phyloP scores from a whole-genome alignment of 2,329 filamentous ascomycete species.

The Lasiodiplodia sp. region DNA sequence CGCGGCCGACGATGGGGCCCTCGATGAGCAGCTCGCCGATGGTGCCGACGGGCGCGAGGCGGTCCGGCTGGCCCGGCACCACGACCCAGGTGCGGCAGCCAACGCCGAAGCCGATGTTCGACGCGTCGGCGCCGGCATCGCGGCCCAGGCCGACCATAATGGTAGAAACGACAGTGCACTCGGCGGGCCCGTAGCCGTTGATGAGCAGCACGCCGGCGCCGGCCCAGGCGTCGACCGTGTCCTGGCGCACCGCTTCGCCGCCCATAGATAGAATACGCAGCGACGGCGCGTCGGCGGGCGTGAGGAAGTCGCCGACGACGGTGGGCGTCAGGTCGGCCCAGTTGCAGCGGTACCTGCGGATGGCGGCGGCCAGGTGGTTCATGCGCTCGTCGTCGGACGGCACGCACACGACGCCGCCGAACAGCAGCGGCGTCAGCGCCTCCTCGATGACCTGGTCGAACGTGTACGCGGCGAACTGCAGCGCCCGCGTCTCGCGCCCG shows the following conservation, averaged over 20 bases:
- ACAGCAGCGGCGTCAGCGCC: conserved; percentile 42
- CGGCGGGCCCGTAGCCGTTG: background rate
- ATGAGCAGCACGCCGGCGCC: background rate
- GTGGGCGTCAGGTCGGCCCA: conserved; percentile 47
- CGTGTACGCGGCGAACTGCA: conserved; percentile 33
- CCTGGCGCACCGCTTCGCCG: conserved; percentile 40
- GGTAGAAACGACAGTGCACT: conserved; percentile 20
- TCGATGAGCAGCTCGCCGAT: conserved; percentile 47
- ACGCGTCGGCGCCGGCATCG: background rate
- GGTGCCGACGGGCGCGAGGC: conserved; percentile 43
- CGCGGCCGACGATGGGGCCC: conserved; percentile 43
- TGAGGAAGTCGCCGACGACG: conserved; percentile 43
- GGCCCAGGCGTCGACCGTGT: conserved; percentile 32
- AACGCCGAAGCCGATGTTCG: background rate
- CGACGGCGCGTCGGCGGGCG: conserved; percentile 46
- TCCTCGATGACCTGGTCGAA: conserved; percentile 45
- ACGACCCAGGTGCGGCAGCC: conserved; percentile 36
- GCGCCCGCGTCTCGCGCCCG: conserved; percentile 27
- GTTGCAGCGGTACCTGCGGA: conserved; percentile 28
- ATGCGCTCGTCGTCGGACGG: conserved; percentile 56
- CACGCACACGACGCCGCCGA: conserved; percentile 50
- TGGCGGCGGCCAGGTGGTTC: conserved; percentile 47
- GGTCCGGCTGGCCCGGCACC: conserved; percentile 36
- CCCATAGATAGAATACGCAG: conserved; percentile 43
- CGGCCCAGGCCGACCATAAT: conserved; percentile 28